phyloP scores from a whole-genome alignment of 2,329 filamentous ascomycete genomes.

The Thielaviopsis ethacetica region DNA sequence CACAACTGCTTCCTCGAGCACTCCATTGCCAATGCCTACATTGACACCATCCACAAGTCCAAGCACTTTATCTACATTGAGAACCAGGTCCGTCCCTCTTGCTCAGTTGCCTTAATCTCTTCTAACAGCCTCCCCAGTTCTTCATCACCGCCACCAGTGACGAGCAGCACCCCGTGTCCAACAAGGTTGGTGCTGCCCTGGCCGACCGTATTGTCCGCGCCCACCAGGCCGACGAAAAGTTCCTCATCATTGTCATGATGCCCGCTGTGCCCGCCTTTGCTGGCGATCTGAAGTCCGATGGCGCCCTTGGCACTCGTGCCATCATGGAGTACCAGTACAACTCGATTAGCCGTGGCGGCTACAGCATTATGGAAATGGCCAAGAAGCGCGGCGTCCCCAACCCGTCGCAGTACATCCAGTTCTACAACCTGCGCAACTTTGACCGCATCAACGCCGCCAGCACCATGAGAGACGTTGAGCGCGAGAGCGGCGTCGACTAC shows the following conservation, averaged over 20 bases:
- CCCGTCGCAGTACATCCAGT: constrained; percentile 57
- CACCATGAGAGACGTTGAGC: constrained; percentile 43
- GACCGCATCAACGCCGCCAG: constrained; percentile 62
- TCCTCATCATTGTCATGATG: constrained; percentile 62
- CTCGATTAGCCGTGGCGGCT: constrained; percentile 59
- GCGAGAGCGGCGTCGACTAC: constrained; percentile 49
- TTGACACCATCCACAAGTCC: constrained; percentile 50
- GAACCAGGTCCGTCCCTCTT: constrained; percentile 35
- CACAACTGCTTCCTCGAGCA: constrained; percentile 41
- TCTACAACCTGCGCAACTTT: constrained; percentile 74
- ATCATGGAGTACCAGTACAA: constrained; percentile 84
- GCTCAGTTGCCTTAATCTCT: background rate
- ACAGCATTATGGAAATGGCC: constrained; percentile 62
- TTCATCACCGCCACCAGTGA: constrained; percentile 70
- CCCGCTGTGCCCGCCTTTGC: constrained; percentile 71
- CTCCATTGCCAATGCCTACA: constrained; percentile 76
- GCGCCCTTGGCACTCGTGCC: constrained; percentile 58
- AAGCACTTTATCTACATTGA: constrained; percentile 67
- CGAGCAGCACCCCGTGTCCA: constrained; percentile 54
- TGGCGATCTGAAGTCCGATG: constrained; percentile 58
- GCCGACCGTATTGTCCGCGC: constrained; percentile 63
- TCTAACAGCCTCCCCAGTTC: constrained; percentile 33
- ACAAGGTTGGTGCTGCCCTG: constrained; percentile 64
- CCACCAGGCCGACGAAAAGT: constrained; percentile 45
- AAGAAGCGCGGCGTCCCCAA: constrained; percentile 51